Percentiles rank a stretch among this genome's conserved stretches.
phyloP scores from a whole-genome alignment of 495 filamentous ascomycete species.

The Penicillium herquei region DNA sequence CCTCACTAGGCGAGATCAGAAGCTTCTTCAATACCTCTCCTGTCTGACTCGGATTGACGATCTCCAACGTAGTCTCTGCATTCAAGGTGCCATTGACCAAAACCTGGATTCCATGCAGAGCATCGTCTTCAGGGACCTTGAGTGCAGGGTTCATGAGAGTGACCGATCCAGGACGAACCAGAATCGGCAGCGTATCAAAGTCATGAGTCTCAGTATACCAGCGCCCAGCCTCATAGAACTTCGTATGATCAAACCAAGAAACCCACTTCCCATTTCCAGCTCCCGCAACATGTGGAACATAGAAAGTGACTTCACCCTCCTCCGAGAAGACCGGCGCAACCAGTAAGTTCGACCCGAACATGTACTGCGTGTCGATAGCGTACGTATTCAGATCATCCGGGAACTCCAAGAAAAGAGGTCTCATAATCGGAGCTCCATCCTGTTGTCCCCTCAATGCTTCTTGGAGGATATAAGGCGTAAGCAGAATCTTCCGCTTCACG shows the following conservation, averaged over 20 bases:
- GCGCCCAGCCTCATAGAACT: conserved; percentile 36
- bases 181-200: conserved; percentile 40
- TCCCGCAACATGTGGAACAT: conserved; percentile 50
- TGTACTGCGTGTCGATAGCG: conserved; percentile 65
- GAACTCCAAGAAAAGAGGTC: conserved; percentile 65
- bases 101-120: conserved; percentile 36
- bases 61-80: conserved; percentile 25
- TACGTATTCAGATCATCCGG: conserved; percentile 61
- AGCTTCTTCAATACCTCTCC: conserved; percentile 32
- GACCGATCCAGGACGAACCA: conserved; percentile 39
- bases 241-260: conserved; percentile 42
- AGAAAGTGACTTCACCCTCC: conserved; percentile 58
- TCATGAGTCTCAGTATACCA: conserved; percentile 47
- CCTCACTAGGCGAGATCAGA: conserved; percentile 11
- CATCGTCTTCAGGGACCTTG: conserved; percentile 34
- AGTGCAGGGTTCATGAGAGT: conserved; percentile 34
- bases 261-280: conserved; percentile 48
- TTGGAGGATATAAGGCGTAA: conserved; percentile 62
- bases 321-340: conserved; percentile 63
- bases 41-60: conserved; percentile 36
- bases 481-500: conserved; percentile 58
- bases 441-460: conserved; percentile 48
- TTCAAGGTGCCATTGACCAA: conserved; percentile 35
- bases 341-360: conserved; percentile 59
- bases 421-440: conserved; percentile 52